Base-by-base conservation (phyloP, 352 stramenopile genomes). In the Pythium folliculosum region DNA sequence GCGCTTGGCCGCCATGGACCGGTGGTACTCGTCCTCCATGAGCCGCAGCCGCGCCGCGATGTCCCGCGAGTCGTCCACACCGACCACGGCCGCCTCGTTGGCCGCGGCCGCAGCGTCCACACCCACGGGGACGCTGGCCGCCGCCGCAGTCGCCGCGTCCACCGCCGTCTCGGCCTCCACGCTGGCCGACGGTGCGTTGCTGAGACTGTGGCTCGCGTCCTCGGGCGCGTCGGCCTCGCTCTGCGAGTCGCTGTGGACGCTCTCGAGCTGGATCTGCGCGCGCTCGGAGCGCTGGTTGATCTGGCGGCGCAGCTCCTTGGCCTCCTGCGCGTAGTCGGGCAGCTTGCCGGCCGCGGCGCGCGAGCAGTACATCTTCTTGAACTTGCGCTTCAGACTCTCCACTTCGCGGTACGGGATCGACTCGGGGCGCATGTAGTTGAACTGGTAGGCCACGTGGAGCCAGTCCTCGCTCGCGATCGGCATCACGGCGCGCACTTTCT, bases 311-410 rank as follows among this genome's bases (percentile, higher is more conserved):
- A 88, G 71, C 49, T 80, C 73, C 57, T 88, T 88, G 48, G 79
- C 79, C 22, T 88, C 73, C n/a, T 67, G 63, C 13, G 83, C 54
- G 61, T 88, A 88, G 30, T 80, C 76, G 17, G 79, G 77, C 60
- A 88, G 58, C 44, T 71, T 63, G 22, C 59, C 68, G 22, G 12
- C 51, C 63, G 17, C 60, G 6, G 58, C 49, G 35, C 70, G 77
- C 9, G 63, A 72, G 59, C 79, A 90, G 65, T 86, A 90, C 81
- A 88, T 86, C 44, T 86, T 88, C 74, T 86, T 88, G 63, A 88
- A 88, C 64, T 90, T 90, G 55, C 81, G 77, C 72, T 88, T 86
- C 54, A 90, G 72, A 48, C 74, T 85, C 56, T 88, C 79, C 52
- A 85, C 79, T 52, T 88, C 79, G 35, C 79, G 73, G 73, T 86